A percentile compares a stretch with the other conserved stretches of the same genome.
These are phyloP conservation scores for Gentiana macrophylla DNA, from an alignment of 257 asterid species.

Conservation along the genomic window DNA sequence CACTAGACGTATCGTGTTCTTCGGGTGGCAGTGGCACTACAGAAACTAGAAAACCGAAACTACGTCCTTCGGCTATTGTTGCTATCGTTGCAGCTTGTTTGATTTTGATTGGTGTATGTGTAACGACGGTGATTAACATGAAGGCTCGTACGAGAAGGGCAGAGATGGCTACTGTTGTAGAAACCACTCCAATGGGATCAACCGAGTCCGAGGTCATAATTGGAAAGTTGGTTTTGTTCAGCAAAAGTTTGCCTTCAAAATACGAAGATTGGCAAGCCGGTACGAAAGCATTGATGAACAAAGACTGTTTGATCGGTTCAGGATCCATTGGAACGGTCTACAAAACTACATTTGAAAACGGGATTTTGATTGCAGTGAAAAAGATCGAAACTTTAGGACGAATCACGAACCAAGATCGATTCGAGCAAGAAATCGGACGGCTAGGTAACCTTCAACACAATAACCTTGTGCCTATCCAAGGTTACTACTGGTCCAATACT, in stretches of 20 bases:
- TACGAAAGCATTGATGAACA: constrained; percentile 83
- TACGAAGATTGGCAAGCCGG: constrained; percentile 98
- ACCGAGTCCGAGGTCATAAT: constrained; percentile 65
- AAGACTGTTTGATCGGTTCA: constrained; percentile 68
- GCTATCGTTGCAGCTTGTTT: constrained; percentile 82
- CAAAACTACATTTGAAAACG: constrained; percentile 64
- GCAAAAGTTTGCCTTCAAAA: constrained; percentile 73
- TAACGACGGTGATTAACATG: constrained; percentile 59
- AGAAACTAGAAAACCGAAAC: constrained; percentile 36
- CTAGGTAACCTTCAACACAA: constrained; percentile 58
- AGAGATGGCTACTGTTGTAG: constrained; percentile 41
- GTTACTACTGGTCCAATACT: constrained; percentile 87
- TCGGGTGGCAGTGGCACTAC: constrained; percentile 13
- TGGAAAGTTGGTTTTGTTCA: constrained; percentile 80
- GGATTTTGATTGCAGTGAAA: constrained; percentile 71
- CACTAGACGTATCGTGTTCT: constrained; percentile 42
- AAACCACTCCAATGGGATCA: constrained; percentile 73
- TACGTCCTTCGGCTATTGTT: constrained; percentile 60
- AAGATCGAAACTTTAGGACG: constrained; percentile 77
- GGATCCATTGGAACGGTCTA: constrained; percentile 93
- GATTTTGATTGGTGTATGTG: constrained; percentile 56
- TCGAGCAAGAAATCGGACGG: constrained; percentile 74
- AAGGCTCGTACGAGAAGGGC: constrained; percentile 46
- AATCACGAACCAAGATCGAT: constrained; percentile 76
- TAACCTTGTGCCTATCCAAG: constrained; percentile 67